A percentile compares a stretch with the other conserved stretches of the same genome.
phyloP scores from a whole-genome alignment of 805 yeast genomes.

The Debaryomyces prosopidis region DNA sequence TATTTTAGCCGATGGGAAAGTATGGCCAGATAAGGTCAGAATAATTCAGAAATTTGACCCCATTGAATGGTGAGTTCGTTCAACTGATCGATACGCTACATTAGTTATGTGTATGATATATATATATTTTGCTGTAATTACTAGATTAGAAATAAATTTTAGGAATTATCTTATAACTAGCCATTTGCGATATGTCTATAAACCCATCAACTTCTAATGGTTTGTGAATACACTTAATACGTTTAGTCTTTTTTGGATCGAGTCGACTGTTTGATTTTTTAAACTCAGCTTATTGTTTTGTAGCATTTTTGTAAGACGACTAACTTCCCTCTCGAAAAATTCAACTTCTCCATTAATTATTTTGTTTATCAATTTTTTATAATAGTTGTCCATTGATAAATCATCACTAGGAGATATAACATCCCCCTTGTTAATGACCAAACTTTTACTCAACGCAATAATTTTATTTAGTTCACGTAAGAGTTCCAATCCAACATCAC shows the following conservation, averaged over 20 bases:
- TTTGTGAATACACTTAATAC: constrained; percentile 30
- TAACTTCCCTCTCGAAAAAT: constrained; percentile 46
- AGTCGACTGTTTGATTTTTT: constrained; percentile 46
- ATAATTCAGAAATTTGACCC: constrained; percentile 53
- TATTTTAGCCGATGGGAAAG: constrained; percentile 63
- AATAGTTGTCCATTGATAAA: constrained; percentile 39
- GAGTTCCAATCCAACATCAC: constrained; percentile 7
- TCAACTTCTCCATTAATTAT: constrained; percentile 43
- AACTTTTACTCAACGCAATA: constrained; percentile 2
- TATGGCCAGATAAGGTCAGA: constrained; percentile 71
- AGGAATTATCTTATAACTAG: too few species aligned
- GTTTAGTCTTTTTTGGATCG: constrained; percentile 52
- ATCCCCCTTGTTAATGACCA: constrained; percentile 9
- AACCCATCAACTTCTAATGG: too few species aligned
- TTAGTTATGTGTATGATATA: too few species aligned
- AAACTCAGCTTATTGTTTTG: constrained; percentile 33
- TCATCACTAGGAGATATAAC: constrained; percentile 11
- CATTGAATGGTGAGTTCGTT: constrained; percentile 47
- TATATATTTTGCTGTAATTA: too few species aligned
- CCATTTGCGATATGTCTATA: too few species aligned
- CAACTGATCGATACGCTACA: too few species aligned
- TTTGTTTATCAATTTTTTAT: constrained; percentile 47
- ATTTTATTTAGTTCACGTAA: constrained; percentile 11
- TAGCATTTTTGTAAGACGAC: constrained; percentile 47
- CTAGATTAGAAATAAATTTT: too few species aligned